These are phyloP conservation scores for Fragaria nilgerrensis DNA, from an alignment of 306 rosid genomes.

Conservation along the genomic window DNA sequence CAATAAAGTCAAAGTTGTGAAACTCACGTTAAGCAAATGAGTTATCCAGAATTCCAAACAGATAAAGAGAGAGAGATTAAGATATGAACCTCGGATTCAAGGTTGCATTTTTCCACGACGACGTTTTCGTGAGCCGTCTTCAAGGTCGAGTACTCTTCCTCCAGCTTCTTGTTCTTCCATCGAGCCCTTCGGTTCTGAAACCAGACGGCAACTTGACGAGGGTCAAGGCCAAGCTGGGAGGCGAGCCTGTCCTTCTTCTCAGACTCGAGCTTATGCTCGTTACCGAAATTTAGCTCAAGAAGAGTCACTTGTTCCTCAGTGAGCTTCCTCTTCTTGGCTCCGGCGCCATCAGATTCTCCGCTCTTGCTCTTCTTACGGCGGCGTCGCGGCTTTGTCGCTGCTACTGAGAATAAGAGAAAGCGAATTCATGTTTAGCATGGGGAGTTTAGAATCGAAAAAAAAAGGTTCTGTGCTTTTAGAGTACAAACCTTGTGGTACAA, in stretches of 20 bases:
- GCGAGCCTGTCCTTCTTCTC: slow-evolving; percentile 79
- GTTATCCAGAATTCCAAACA: background rate
- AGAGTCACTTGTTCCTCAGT: slow-evolving; percentile 63
- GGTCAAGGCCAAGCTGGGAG: slow-evolving; percentile 78
- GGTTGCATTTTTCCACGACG: slow-evolving; percentile 54
- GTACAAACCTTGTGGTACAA: slow-evolving; percentile 56
- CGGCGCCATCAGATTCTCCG: slow-evolving; percentile 35
- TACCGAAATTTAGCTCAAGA: slow-evolving; percentile 62
- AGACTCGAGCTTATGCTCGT: slow-evolving; percentile 78
- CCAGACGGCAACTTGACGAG: slow-evolving; percentile 95
- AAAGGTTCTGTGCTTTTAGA: background rate
- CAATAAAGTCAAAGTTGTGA: slow-evolving; percentile 17
- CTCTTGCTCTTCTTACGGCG: slow-evolving; percentile 66
- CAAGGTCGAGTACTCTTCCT: slow-evolving; percentile 66
- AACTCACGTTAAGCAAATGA: background rate
- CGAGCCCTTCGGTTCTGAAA: slow-evolving; percentile 93
- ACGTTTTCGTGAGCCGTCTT: slow-evolving; percentile 54
- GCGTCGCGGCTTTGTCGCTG: slow-evolving; percentile 48
- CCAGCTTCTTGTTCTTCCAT: slow-evolving; percentile 93
- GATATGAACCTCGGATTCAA: slow-evolving; percentile 65
- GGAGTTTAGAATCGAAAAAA: background rate
- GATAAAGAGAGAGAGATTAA: background rate
- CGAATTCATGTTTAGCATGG: background rate
- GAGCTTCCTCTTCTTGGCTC: slow-evolving; percentile 69
- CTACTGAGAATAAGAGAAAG: slow-evolving; percentile 27